A percentile compares a stretch with the other conserved stretches of the same genome.
These are phyloP conservation scores for Leucocoprinus sp. DNA, from an alignment of 768 basidiomycete genomes.

Conservation along the genomic window DNA sequence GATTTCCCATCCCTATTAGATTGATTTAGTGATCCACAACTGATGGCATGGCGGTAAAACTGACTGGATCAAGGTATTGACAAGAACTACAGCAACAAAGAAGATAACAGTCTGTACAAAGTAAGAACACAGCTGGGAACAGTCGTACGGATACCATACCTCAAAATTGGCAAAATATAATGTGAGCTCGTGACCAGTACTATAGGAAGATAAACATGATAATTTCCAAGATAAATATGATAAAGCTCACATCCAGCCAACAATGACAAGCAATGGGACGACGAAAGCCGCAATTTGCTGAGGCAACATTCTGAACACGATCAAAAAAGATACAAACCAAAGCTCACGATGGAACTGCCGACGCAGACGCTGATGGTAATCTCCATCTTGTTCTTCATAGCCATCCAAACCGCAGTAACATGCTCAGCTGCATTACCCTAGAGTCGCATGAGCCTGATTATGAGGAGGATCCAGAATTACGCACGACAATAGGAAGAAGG, in stretches of 20 bases:
- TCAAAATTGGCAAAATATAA: constrained; percentile 85
- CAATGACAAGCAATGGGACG: constrained; percentile 77
- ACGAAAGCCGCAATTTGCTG: constrained; percentile 86
- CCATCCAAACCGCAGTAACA: constrained; percentile 82
- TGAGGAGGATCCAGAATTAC: constrained; percentile 17
- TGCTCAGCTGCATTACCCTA: constrained; percentile 85
- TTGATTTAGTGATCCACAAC: constrained; percentile 5
- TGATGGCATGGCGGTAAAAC: constrained; percentile 18
- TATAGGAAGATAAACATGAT: constrained; percentile 18
- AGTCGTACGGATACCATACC: constrained; percentile 29
- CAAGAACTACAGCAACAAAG: constrained; percentile 83
- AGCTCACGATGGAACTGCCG: constrained; percentile 70
- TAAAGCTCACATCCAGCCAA: constrained; percentile 73
- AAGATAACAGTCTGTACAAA: constrained; percentile 62
- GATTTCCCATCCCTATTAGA: constrained; percentile 65
- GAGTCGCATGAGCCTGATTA: not conserved
- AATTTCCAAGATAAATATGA: constrained; percentile 6
- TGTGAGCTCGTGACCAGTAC: constrained; percentile 62
- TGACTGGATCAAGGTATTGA: constrained; percentile 73
- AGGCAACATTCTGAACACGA: not conserved
- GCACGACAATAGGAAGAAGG: constrained; percentile 77
- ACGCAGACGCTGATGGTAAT: constrained; percentile 73
- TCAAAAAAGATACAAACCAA: not conserved
- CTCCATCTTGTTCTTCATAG: constrained; percentile 59
- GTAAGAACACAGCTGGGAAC: not conserved